phyloP scores from a whole-genome alignment of 2,329 filamentous ascomycete species.

The Thielaviopsis ethacetica region DNA sequence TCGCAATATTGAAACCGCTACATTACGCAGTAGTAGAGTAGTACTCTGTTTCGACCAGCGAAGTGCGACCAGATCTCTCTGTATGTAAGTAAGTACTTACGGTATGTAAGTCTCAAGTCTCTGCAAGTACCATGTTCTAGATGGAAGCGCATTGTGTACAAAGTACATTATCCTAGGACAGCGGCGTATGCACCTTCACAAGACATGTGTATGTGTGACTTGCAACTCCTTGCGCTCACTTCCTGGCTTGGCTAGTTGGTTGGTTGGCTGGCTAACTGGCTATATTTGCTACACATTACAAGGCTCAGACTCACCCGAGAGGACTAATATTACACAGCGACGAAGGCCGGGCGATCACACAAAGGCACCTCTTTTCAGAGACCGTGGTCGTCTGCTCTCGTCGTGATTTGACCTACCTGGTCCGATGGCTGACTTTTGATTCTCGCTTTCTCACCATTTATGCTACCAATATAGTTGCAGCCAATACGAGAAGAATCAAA shows the following conservation, averaged over 20 bases:
- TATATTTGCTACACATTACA: background rate
- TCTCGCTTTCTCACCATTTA: background rate
- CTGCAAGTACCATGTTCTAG: no score
- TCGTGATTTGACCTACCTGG: background rate
- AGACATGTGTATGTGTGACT: background rate
- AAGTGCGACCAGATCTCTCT: no score
- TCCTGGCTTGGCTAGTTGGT: background rate
- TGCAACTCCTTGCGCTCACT: background rate
- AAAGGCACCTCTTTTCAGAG: background rate
- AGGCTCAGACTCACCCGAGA: background rate
- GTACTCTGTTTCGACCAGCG: no score
- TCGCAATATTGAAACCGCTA: background rate
- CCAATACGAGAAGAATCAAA: background rate
- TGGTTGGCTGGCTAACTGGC: background rate
- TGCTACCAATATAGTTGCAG: no score
- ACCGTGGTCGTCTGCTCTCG: background rate
- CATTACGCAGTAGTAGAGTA: no score
- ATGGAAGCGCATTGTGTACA: no score
- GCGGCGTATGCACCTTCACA: background rate
- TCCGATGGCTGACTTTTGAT: background rate
- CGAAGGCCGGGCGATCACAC: background rate
- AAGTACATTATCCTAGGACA: background rate
- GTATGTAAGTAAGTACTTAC: no score
- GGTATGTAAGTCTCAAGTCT: no score
- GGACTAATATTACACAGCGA: background rate